A percentile compares a stretch with the other conserved stretches of the same genome.
phyloP scores from a whole-genome alignment of 495 filamentous ascomycete species.

The Penicillium robsamsonii region DNA sequence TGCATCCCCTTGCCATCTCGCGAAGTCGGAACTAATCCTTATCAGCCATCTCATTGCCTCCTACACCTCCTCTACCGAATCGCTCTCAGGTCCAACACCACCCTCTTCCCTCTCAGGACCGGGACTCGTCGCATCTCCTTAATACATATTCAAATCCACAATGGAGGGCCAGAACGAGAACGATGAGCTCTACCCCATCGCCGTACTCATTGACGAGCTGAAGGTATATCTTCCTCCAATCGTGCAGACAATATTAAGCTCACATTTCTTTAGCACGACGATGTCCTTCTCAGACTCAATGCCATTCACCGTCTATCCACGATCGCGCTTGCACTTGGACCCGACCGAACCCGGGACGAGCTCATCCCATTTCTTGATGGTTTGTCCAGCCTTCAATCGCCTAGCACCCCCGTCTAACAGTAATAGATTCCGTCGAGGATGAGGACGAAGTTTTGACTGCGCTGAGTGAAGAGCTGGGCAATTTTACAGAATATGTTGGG shows the following conservation, averaged over 20 bases:
- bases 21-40: conserved; percentile 16
- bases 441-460: conserved; percentile 98
- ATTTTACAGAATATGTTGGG: conserved; percentile 96
- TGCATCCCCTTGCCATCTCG: conserved; percentile 25
- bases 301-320: conserved; percentile 97
- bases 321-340: conserved; percentile 91
- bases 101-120: conserved; percentile 28
- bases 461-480: conserved; percentile 91
- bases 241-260: conserved; percentile 19
- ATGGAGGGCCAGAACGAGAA: conserved; percentile 76
- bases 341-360: conserved; percentile 94
- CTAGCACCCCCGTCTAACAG: conserved; percentile 28
- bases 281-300: conserved; percentile 95
- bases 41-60: conserved; percentile 3
- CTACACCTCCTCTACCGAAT: conserved; percentile 5
- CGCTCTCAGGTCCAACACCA: conserved; percentile 30
- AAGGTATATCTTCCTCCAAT: conserved; percentile 60
- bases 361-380: conserved; percentile 98
- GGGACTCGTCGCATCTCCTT: conserved; percentile 35
- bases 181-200: conserved; percentile 99
- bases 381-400: conserved; percentile 42
- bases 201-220: conserved; percentile 97
- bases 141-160: conserved; percentile 30
- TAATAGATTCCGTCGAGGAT: conserved; percentile 91
- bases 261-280: conserved; percentile 72